Base-by-base conservation (phyloP, 768 basidiomycete genomes). In the Mycena sanguinolenta region DNA sequence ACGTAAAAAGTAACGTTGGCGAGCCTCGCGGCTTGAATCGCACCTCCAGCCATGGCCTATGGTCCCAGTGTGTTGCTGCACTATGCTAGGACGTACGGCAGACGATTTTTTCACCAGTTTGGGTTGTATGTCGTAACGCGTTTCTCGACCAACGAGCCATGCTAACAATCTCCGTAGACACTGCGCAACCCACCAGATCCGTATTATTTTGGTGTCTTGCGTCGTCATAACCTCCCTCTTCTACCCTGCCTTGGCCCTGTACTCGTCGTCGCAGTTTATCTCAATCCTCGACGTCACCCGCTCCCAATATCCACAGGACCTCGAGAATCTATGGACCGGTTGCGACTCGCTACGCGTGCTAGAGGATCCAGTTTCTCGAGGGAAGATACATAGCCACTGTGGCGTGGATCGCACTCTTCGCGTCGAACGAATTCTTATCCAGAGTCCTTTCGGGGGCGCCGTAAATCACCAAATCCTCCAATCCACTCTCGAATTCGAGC, bases 201-300 rank as follows among this genome's bases (percentile, higher is more conserved):
- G 94, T 62, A 90, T 96, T 58, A 94, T 97, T 78, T 87, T 97
- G 73, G 91, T 95, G 70, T 96, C 93, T 25, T 89, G 92, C 59
- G 88, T 95, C 67, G 95, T 96, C 72, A 96, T 96, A 77, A 93
- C 95, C 64, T 92, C 92, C 21, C 88, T 97, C 64, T 93, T 95
- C 77, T 96, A 95, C 74, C 95, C 95, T n/a, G 95, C 95, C 23
- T 87, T 97, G 59, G 90, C 93, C 58, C 87, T 94, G 66, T 95
- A 96, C 78, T 90, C 90, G 27, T 91, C 93, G 1, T 90, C 93
- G 0, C 88, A 88, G 79, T 92, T 85, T 59, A 86, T 85, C 74
- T 89, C 85, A 70, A 86, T 92, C n/a, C 85, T 94, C 65, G 88
- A 91, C 61, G 82, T 84, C 57, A 86, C 90, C 7, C 86, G 85